Conservation (phyloP, 441 rosid genomes). For the Croton setiger region DNA sequence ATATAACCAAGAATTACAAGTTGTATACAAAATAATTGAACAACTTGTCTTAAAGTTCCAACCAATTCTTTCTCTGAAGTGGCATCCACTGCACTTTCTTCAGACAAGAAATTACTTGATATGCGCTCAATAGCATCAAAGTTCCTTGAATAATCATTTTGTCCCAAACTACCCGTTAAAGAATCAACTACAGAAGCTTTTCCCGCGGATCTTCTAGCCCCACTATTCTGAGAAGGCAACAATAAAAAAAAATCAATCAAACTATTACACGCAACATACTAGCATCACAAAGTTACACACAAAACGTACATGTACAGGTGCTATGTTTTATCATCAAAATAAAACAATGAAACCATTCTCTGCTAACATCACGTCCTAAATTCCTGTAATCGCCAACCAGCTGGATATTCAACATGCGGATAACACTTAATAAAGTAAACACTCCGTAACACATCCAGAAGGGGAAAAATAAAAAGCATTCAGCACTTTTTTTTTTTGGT, state of each 20-base stretch:
- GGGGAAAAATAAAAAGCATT: not conserved
- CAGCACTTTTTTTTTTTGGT: not conserved
- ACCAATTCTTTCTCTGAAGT: slow-evolving; percentile 89
- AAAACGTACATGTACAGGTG: not conserved
- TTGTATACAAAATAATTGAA: not conserved
- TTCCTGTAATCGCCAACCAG: not conserved
- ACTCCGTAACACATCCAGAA: too few relatives aligned
- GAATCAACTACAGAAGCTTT: too few relatives aligned
- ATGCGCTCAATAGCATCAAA: slow-evolving; percentile 14
- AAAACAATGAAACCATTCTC: not conserved
- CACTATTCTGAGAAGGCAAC: slow-evolving; percentile 17
- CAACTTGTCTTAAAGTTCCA: slow-evolving; percentile 10
- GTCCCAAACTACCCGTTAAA: not conserved
- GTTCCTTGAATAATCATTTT: not conserved
- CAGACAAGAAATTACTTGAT: slow-evolving; percentile 39
- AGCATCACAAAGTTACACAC: not conserved
- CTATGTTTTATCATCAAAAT: not conserved
- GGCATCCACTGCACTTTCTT: slow-evolving; percentile 55
- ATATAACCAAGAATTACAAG: not conserved
- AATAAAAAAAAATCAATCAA: not conserved
- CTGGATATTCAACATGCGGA: not conserved
- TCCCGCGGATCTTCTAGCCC: too few relatives aligned
- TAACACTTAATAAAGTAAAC: not conserved
- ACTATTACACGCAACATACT: not conserved
- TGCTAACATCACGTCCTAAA: not conserved